Conservation (phyloP, 2,329 filamentous ascomycete species). For the Xylaria hypoxylon region DNA sequence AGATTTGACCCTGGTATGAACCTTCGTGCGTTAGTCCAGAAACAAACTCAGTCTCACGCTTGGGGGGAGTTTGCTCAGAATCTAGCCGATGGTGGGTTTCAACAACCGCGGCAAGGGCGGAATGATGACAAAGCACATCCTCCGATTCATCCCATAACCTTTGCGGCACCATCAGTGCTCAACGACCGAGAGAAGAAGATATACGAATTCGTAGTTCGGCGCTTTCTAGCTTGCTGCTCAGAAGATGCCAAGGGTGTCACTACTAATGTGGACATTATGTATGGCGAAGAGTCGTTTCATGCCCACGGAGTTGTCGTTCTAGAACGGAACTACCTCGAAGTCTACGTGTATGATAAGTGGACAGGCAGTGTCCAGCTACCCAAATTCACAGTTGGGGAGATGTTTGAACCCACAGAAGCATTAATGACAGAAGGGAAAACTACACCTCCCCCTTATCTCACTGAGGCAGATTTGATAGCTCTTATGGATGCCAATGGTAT, state of each 20-base stretch:
- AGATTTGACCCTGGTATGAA: slow-evolving; percentile 93
- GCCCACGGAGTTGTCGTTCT: slow-evolving; percentile 86
- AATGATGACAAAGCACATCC: slow-evolving; percentile 98
- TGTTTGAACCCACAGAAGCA: slow-evolving; percentile 88
- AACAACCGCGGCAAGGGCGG: slow-evolving; percentile 81
- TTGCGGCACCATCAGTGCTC: slow-evolving; percentile 73
- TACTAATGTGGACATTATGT: slow-evolving; percentile 86
- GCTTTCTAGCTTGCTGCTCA: slow-evolving; percentile 95
- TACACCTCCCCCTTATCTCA: slow-evolving; percentile 83
- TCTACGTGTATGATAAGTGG: slow-evolving; percentile 98
- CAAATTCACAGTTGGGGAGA: slow-evolving; percentile 80
- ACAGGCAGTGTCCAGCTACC: slow-evolving; percentile 87
- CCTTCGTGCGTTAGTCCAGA: slow-evolving; percentile 80
- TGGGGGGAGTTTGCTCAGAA: slow-evolving; percentile 87
- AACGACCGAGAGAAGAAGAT: slow-evolving; percentile 78
- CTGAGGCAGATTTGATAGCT: slow-evolving; percentile 93
- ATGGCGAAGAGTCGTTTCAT: slow-evolving; percentile 84
- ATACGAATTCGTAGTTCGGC: slow-evolving; percentile 91
- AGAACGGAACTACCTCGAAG: slow-evolving; percentile 91
- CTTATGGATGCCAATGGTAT: slow-evolving; percentile 99
- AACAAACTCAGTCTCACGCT: slow-evolving; percentile 78
- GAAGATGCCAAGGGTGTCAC: slow-evolving; percentile 90
- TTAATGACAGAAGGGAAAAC: slow-evolving; percentile 94
- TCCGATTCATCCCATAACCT: slow-evolving; percentile 95
- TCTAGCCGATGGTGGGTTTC: slow-evolving; percentile 80